Evolutionary conservation across 768 basidiomycete species (phyloP), one percentile per base, ranked within the genome.

Genomic region (Pisolithus microcarpus): DNA sequence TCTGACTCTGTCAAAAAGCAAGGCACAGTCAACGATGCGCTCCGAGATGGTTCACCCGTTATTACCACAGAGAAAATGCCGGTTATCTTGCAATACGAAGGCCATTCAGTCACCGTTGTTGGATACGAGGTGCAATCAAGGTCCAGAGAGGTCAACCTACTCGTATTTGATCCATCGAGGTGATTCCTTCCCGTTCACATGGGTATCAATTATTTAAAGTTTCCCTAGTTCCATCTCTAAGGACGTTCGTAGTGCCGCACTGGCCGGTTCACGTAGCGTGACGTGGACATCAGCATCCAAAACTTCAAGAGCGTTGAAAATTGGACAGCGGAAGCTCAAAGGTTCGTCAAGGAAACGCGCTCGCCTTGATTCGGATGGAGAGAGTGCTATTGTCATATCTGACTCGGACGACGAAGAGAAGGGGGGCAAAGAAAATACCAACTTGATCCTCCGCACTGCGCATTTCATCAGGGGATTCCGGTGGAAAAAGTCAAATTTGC

Each of bases 61-160:
- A 57, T 72, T 9, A 63, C 72, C 24, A 84, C 87, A 0, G 66
- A 78, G 19, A 81, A 77, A 58, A 83, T 91, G 79, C 92, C 92
- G 8, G 61, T 96, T 28, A 84, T 95, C 39, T 70, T 95, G 46
- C 85, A 95, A 71, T 82, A 89, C 60, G 64, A 75, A 7, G 90
- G 91, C 0, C 92, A 96, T 69, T 96, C 92, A n/a, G 70, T 87
- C 23, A 85, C 85, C 4, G 81, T 96, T 11, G 75, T 96, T 3
- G 92, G 92, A 1, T 93, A 86, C 58, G 90, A 94, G 65, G 66
- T 83, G 37, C 34, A 34, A 34, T 73, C 71, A 48, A 78, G 75
- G 57, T 71, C 71, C 15, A 84, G 81, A 7, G 65, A 70, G 11
- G 72, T 79, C 37, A 84, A 79, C 55, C 73, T 96, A 8, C 71